A percentile compares a stretch with the other conserved stretches of the same genome.
Evolutionary conservation across 2,329 filamentous ascomycete genomes (phyloP).

Genomic region (Claviceps maximensis): DNA sequence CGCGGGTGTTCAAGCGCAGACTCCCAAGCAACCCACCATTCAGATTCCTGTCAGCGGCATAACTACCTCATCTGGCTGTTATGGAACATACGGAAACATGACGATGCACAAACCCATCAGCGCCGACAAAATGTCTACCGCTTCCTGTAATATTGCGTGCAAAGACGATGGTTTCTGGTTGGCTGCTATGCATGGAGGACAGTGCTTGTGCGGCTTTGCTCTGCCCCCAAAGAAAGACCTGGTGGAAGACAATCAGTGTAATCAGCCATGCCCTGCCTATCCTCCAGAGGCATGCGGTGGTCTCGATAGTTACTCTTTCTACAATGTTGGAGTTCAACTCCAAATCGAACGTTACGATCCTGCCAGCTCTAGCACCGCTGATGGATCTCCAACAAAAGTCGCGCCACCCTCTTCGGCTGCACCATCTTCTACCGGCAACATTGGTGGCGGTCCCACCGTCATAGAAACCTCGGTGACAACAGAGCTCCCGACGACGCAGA

Average conservation of each 20-base stretch:
- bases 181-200: conserved; percentile 46
- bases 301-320: conserved; percentile 27
- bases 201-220: conserved; percentile 61
- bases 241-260: conserved; percentile 47
- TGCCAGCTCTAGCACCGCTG: conserved; percentile 13
- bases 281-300: conserved; percentile 45
- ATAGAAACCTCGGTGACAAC: conserved; percentile 9
- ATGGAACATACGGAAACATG: conserved; percentile 28
- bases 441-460: conserved; percentile 6
- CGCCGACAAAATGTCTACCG: conserved; percentile 20
- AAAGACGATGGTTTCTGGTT: conserved; percentile 36
- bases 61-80: conserved; percentile 39
- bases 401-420: conserved; percentile 8
- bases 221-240: conserved; percentile 47
- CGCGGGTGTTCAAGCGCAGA: conserved; percentile 11
- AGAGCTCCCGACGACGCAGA: conserved; percentile 10
- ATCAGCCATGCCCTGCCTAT: conserved; percentile 52
- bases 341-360: conserved; percentile 17
- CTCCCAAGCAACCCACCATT: conserved; percentile 21
- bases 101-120: conserved; percentile 12
- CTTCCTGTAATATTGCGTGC: conserved; percentile 29
- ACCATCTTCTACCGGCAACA: conserved; percentile 10
- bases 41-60: conserved; percentile 22
- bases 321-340: conserved; percentile 36
- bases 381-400: not conserved